Evolutionary conservation across 352 stramenopile species (phyloP), one percentile per base, ranked within the genome.

Genomic region (Phytophthora quininea): DNA sequence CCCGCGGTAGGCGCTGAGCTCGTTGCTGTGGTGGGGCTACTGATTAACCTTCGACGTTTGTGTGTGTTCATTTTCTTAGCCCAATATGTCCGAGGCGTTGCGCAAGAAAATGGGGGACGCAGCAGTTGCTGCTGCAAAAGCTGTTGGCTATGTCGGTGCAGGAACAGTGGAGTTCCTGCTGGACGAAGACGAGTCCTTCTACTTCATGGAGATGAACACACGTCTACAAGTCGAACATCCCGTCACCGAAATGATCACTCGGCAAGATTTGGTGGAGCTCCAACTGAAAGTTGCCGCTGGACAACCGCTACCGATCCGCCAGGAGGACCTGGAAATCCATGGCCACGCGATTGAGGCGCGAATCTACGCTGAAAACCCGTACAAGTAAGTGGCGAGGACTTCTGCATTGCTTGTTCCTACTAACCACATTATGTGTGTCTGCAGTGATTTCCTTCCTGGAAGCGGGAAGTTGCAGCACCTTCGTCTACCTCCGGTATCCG

Each of bases 201-300:
- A 98, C 68, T 98, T 98, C 61, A 97, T 98, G 89, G 95, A 98
- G 69, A 98, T 98, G 92, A 98, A 98, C 85, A 98, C 94, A 37
- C 91, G 94, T 27, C 76, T 98, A n/a, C 94, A 98, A 76, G 94
- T 98, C 14, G 90, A 98, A 67, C 93, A 98, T 64, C 90, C 90
- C 1, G 91, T 98, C 40, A 97, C 93, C 4, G 92, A 98, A 77
- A 84, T 97, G 55, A 93, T 98, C 70, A 97, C 89, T 0, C 71
- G 88, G 48, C 83, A 90, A 61, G 90, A 97, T 62, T 64, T 97
- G 29, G 95, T 98, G 11, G 97, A 99, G 83, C 92, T 96, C 68
- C 94, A 98, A 79, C 74, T 99, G 27, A 93, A 96, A 31, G 91
- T 99, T 19, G 95, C 96, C 19, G 86, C 93, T 19, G 96, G 96